phyloP scores from a whole-genome alignment of 148 eudicot genomes.

The Pharnaceum exiguum region DNA sequence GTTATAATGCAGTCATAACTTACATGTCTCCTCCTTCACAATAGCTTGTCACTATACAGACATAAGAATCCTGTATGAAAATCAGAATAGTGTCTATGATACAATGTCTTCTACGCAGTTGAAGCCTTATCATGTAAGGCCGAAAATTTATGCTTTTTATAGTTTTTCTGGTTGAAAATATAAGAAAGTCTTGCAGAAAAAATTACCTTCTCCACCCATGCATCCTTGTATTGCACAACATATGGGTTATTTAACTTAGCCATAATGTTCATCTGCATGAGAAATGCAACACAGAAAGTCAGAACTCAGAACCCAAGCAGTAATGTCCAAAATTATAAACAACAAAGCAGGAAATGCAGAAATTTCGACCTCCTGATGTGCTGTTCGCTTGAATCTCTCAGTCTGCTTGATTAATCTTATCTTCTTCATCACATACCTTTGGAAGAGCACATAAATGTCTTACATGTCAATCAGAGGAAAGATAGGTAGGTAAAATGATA shows the following conservation, averaged over 20 bases:
- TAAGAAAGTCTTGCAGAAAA: neutral
- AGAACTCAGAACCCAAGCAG: neutral
- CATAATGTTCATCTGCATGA: slow-evolving; percentile 69
- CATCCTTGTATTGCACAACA: slow-evolving; percentile 66
- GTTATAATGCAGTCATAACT: slow-evolving; percentile 20
- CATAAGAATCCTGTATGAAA: slow-evolving; percentile 43
- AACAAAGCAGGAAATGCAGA: neutral
- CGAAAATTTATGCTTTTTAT: too few relatives aligned
- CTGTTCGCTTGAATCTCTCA: slow-evolving; percentile 65
- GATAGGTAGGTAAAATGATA: neutral
- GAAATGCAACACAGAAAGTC: neutral
- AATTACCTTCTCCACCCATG: slow-evolving; percentile 77
- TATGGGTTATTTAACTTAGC: slow-evolving; percentile 65
- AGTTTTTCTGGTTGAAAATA: too few relatives aligned
- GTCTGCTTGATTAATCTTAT: slow-evolving; percentile 67
- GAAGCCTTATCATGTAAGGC: too few relatives aligned
- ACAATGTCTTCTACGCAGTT: neutral
- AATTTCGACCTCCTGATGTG: slow-evolving; percentile 63
- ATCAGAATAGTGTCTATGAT: neutral
- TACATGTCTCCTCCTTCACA: slow-evolving; percentile 98
- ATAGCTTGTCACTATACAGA: slow-evolving; percentile 79
- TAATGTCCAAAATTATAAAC: neutral
- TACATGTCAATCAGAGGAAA: neutral
- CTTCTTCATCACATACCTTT: slow-evolving; percentile 77
- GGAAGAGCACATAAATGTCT: neutral